phyloP scores from a whole-genome alignment of 1,139 yeast species.

The Kurtzmaniella natalensis region DNA sequence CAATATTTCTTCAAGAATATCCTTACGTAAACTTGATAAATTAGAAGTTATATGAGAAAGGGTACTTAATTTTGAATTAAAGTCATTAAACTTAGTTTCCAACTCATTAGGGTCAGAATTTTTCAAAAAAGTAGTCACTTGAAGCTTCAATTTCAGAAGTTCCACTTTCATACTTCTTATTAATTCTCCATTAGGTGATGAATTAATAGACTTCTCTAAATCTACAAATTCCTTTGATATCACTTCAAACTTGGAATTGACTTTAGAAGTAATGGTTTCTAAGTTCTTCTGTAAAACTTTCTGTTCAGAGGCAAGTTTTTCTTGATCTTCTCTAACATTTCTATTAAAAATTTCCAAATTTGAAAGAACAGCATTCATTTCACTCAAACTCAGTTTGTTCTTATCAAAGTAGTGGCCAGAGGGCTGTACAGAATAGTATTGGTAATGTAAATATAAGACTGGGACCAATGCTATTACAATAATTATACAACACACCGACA shows the following conservation, averaged over 20 bases:
- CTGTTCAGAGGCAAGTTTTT: conserved; percentile 7
- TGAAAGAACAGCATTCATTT: no score
- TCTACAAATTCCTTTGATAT: conserved; percentile 14
- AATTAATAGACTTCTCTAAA: background rate
- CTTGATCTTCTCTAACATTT: conserved; percentile 4
- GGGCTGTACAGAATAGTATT: no score
- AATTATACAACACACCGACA: no score
- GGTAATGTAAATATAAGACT: no score
- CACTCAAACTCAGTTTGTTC: no score
- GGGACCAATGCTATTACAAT: no score
- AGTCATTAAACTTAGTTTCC: conserved; percentile 16
- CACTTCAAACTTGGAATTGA: conserved; percentile 16
- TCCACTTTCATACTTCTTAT: conserved; percentile 4
- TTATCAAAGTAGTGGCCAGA: no score
- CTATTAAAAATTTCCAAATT: conserved; percentile 1
- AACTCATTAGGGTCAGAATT: conserved; percentile 12
- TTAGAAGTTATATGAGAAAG: conserved; percentile 15
- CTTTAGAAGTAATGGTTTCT: conserved; percentile 12
- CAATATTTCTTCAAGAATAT: conserved; percentile 19
- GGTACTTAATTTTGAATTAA: conserved; percentile 16
- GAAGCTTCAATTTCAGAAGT: conserved; percentile 9
- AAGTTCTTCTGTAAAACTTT: conserved; percentile 14
- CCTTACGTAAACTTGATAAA: conserved; percentile 18
- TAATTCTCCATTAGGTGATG: background rate
- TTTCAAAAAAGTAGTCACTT: conserved; percentile 1